Evolutionary conservation across 805 yeast species (phyloP).

Genomic region (Candida morakotiae): DNA sequence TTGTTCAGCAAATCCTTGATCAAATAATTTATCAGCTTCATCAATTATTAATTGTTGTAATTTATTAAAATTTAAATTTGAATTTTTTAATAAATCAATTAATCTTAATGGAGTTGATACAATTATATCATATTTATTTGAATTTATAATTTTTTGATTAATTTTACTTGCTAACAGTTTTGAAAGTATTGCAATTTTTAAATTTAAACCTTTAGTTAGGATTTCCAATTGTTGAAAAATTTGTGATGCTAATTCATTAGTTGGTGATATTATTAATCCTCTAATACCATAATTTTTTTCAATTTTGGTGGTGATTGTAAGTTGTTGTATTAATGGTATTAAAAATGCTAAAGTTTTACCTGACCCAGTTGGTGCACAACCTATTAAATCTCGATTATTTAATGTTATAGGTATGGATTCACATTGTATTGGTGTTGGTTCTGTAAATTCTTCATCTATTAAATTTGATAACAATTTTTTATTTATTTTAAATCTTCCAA

Average conservation of each 20-base stretch:
- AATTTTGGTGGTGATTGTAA: constrained; percentile 13
- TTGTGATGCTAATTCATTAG: constrained; percentile 90
- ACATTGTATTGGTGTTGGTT: constrained; percentile 91
- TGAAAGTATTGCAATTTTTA: constrained; percentile 63
- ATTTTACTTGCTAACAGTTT: constrained; percentile 69
- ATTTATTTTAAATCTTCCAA: constrained; percentile 63
- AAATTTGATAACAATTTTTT: constrained; percentile 57
- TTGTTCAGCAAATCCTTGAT: constrained; percentile 81
- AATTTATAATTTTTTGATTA: constrained; percentile 53
- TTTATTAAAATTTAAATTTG: constrained; percentile 52
- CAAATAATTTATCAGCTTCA: constrained; percentile 94
- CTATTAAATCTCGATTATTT: constrained; percentile 70
- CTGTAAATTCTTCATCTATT: constrained; percentile 64
- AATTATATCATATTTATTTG: constrained; percentile 69
- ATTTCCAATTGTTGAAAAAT: constrained; percentile 65
- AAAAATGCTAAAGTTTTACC: constrained; percentile 93
- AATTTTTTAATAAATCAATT: constrained; percentile 69
- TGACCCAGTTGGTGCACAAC: constrained; percentile 98
- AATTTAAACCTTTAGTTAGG: constrained; percentile 51
- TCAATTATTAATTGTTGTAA: constrained; percentile 83
- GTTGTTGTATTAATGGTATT: constrained; percentile 69
- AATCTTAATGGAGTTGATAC: constrained; percentile 88
- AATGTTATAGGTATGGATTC: constrained; percentile 80
- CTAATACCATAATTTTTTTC: constrained; percentile 49
- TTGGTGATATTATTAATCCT: constrained; percentile 85